Percentiles rank a stretch among this genome's conserved stretches.
These are phyloP conservation scores for Aphanomyces astaci DNA, from an alignment of 352 stramenopile species.

Conservation along the genomic window DNA sequence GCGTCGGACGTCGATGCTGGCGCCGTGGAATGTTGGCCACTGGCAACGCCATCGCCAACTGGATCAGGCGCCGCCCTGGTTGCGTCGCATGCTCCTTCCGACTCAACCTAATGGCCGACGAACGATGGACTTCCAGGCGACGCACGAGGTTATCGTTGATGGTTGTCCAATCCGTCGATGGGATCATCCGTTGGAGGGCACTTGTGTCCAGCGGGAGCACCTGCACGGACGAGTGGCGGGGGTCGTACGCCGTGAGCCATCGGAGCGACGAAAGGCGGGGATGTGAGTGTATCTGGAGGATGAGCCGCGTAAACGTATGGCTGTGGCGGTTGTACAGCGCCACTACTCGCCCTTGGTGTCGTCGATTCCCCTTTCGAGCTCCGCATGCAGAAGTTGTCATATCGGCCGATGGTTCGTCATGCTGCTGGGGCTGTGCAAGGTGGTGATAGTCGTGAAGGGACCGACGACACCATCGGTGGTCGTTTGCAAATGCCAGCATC, in stretches of 20 bases:
- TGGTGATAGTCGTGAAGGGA: too few relatives aligned
- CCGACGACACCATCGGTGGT: too few relatives aligned
- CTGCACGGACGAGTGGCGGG: not conserved
- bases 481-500: too few relatives aligned
- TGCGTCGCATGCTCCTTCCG: not conserved
- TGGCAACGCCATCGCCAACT: not conserved
- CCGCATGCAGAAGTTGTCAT: too few relatives aligned
- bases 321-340: not conserved
- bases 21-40: not conserved
- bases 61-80: not conserved
- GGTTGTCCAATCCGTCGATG: not conserved
- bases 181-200: too few relatives aligned
- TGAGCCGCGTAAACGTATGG: not conserved
- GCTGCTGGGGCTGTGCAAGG: too few relatives aligned
- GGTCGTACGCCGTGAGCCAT: not conserved
- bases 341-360: not conserved
- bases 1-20: not conserved
- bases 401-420: too few relatives aligned
- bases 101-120: not conserved
- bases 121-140: not conserved
- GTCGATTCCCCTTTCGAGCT: too few relatives aligned
- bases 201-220: not conserved
- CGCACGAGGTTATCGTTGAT: not conserved
- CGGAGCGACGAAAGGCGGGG: not conserved
- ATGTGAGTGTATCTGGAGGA: not conserved